Conservation (phyloP, 805 yeast genomes). For the Saccharomycopsis sp. region DNA sequence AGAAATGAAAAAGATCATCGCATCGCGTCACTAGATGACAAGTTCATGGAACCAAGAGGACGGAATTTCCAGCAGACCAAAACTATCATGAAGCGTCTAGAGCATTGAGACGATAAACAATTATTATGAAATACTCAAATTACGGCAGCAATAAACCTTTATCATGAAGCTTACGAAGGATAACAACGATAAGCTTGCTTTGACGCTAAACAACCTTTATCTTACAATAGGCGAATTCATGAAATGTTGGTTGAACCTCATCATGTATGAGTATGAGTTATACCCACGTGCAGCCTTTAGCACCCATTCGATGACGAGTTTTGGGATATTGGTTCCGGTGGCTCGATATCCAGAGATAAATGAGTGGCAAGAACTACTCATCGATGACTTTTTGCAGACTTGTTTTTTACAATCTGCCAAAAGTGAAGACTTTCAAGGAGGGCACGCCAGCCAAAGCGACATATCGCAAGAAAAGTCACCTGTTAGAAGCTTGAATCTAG, state of each 20-base stretch:
- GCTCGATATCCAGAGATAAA: conserved; percentile 17
- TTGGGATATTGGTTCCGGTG: conserved; percentile 18
- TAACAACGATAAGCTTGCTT: conserved; percentile 6
- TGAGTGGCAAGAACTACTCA: conserved; percentile 15
- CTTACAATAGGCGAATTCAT: conserved; percentile 16
- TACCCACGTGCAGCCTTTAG: conserved; percentile 17
- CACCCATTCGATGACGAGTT: conserved; percentile 6
- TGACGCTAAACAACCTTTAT: conserved; percentile 16
- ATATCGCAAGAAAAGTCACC: not conserved
- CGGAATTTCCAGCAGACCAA: no score
- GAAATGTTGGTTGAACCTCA: conserved; percentile 18
- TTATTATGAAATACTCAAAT: no score
- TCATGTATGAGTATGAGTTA: conserved; percentile 13
- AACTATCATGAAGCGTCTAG: no score
- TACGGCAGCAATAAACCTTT: no score
- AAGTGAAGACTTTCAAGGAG: no score
- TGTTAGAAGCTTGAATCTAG: conserved; percentile 8
- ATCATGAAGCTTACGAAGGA: not conserved
- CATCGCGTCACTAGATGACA: not conserved
- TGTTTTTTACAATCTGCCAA: no score
- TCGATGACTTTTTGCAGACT: conserved; percentile 9
- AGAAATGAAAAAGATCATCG: not conserved
- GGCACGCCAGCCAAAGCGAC: no score
- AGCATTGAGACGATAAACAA: no score
- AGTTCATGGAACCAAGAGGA: not conserved